phyloP scores from a whole-genome alignment of 73 alveolate genomes.

The Tetrahymena thermophila region DNA sequence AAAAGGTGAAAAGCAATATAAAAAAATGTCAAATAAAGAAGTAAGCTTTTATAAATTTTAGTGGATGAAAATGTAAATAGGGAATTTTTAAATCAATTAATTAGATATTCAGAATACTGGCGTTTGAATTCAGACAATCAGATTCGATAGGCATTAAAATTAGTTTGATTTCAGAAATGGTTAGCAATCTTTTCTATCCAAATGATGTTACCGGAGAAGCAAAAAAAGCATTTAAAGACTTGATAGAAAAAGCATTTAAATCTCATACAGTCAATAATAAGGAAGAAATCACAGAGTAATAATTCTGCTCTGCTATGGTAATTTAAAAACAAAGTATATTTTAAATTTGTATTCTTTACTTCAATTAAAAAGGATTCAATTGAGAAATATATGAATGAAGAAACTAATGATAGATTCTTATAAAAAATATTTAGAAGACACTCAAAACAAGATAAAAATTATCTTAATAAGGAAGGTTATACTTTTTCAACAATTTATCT shows the following conservation, averaged over 20 bases:
- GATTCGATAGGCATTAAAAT: conserved; percentile 41
- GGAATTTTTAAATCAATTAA: background rate
- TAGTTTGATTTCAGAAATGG: conserved; percentile 37
- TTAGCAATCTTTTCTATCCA: conserved; percentile 36
- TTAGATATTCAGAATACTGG: conserved; percentile 28
- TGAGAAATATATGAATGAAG: conserved; percentile 42
- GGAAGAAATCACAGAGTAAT: conserved; percentile 31
- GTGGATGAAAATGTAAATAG: background rate
- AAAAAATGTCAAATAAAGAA: background rate
- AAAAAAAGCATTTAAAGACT: conserved; percentile 18
- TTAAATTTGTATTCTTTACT: background rate
- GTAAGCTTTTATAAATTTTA: background rate
- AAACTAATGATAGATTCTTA: conserved; percentile 33
- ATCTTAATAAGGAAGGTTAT: conserved; percentile 19
- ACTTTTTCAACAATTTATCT: background rate
- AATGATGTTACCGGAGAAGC: conserved; percentile 42
- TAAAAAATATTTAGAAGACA: conserved; percentile 39
- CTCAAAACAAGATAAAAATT: conserved; percentile 18
- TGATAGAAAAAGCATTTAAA: conserved; percentile 21
- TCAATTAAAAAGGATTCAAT: conserved; percentile 8
- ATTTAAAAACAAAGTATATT: background rate
- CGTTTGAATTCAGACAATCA: conserved; percentile 29
- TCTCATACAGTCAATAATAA: conserved; percentile 12
- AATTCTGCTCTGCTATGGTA: conserved; percentile 39
- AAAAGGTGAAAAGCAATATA: background rate